Base-by-base conservation (phyloP, 768 basidiomycete species). In the Baorangia bicolor region DNA sequence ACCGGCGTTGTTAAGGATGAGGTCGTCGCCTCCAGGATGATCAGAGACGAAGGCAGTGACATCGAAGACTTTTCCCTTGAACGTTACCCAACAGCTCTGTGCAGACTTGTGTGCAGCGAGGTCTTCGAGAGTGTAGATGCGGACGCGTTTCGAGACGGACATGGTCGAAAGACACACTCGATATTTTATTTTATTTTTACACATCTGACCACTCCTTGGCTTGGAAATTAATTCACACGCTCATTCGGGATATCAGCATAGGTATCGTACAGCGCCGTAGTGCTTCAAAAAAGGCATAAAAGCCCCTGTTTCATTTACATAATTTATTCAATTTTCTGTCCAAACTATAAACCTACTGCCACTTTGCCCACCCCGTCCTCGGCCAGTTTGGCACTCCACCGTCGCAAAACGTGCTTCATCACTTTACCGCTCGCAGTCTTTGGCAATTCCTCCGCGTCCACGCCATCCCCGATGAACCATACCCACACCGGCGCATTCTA, bases 11-110 rank as follows among this genome's bases (percentile, higher is more conserved):
- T 84, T 75, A 37, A 94, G 74, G 62, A 99, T 83, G 59, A 94
- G 74, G 69, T 98, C 95, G 71, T 98, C 96, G 4, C 95, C 94
- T 60, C 96, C 96, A 12, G 95, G 94, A 69, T 97, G 94, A 76
- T 96, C 94, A 49, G 80, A 65, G 2, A 95, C 73, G 74, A 98
- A 98, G 4, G 64, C 61, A 4, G 95, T 87, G 49, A 98, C 85
- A 68, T 99, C 87, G 78, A 95, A 98, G 23, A 99, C 92, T 66
- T 86, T 90, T 65, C 87, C 88, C 55, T 77, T 77, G 69, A 84
- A 85, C 2, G 88, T 79, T 47, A 98, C 77, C 92, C 93, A 98
- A 70, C 92, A 94, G 61, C 84, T 90, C 2, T 73, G 61, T 1
- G 77, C 49, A 5, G 79, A 76, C 44, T 74, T 78, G 77, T 95